Evolutionary conservation across 1,284 basidiomycete species (phyloP).

Genomic region (Veloboletus limbatus): DNA sequence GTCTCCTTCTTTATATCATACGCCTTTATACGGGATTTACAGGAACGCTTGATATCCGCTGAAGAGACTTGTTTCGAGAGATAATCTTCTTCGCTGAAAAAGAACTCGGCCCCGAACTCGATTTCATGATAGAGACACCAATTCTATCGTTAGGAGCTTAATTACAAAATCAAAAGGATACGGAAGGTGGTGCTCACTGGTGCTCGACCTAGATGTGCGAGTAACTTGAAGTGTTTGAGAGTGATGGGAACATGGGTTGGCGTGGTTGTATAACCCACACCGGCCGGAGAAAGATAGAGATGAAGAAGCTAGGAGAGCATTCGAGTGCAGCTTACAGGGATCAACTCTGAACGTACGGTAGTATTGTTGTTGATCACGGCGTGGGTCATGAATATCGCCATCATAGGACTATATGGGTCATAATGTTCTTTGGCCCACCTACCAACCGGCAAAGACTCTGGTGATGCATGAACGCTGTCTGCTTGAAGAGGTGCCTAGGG

Average conservation of each 20-base stretch:
- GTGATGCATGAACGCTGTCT: slow-evolving; percentile 6
- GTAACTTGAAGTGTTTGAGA: slow-evolving; percentile 65
- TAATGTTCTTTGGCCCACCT: slow-evolving; percentile 56
- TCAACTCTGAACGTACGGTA: slow-evolving; percentile 38
- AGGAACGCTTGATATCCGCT: slow-evolving; percentile 22
- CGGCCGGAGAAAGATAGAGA: slow-evolving; percentile 39
- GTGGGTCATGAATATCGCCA: slow-evolving; percentile 68
- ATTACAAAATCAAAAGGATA: background rate
- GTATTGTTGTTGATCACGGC: slow-evolving; percentile 63
- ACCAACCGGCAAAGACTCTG: slow-evolving; percentile 58
- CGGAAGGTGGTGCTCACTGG: slow-evolving; percentile 43
- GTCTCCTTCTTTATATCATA: slow-evolving; percentile 47
- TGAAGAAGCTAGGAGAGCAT: slow-evolving; percentile 43
- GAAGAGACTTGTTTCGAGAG: slow-evolving; percentile 33
- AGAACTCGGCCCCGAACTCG: slow-evolving; percentile 62
- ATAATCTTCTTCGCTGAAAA: slow-evolving; percentile 64
- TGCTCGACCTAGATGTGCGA: slow-evolving; percentile 59
- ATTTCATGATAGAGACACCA: slow-evolving; percentile 56
- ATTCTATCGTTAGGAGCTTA: slow-evolving; percentile 37
- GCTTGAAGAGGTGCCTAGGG: background rate
- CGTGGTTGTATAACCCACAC: slow-evolving; percentile 23
- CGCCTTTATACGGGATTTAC: slow-evolving; percentile 24
- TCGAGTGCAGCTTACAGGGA: background rate
- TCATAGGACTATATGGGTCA: slow-evolving; percentile 51
- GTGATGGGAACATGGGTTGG: slow-evolving; percentile 60